Percentiles rank a stretch among this genome's conserved stretches.
Conservation (phyloP, 495 filamentous ascomycete genomes). For the Sordaria brevicollis region DNA sequence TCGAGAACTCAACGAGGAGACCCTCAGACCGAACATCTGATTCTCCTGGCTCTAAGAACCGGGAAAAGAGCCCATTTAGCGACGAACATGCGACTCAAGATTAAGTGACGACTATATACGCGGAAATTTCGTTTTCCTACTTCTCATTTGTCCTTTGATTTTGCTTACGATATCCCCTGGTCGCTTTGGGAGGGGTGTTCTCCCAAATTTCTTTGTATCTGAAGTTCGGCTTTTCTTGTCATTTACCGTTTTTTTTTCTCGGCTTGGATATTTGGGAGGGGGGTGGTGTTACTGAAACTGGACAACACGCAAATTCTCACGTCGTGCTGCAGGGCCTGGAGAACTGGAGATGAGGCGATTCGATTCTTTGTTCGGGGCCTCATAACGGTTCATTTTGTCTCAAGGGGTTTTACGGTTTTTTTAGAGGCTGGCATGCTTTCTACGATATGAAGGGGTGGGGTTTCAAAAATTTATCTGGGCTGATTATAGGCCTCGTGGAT, state of each 20-base stretch:
- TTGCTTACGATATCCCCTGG: neutral
- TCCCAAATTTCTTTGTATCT: neutral
- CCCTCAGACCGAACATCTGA: slow-evolving; percentile 25
- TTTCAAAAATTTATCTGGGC: neutral
- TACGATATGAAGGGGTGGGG: neutral
- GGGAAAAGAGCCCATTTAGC: slow-evolving; percentile 42
- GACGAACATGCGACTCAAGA: slow-evolving; percentile 44
- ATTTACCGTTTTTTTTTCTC: neutral
- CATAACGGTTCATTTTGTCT: neutral
- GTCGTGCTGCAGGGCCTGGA: neutral
- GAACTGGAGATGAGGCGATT: neutral
- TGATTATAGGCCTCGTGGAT: neutral
- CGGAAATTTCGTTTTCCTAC: neutral
- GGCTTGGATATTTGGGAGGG: neutral
- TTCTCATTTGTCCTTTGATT: neutral
- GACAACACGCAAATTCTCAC: neutral
- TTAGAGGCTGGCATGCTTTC: neutral
- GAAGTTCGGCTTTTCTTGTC: neutral
- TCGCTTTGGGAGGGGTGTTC: neutral
- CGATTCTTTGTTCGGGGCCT: neutral
- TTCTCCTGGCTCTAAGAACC: slow-evolving; percentile 14
- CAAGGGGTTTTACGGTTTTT: neutral
- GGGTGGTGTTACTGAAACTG: neutral
- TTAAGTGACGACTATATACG: slow-evolving; percentile 8
- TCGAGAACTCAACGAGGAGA: slow-evolving; percentile 38